Evolutionary conservation across 257 asterid genomes (phyloP).

Genomic region (Solanum clarkiae): DNA sequence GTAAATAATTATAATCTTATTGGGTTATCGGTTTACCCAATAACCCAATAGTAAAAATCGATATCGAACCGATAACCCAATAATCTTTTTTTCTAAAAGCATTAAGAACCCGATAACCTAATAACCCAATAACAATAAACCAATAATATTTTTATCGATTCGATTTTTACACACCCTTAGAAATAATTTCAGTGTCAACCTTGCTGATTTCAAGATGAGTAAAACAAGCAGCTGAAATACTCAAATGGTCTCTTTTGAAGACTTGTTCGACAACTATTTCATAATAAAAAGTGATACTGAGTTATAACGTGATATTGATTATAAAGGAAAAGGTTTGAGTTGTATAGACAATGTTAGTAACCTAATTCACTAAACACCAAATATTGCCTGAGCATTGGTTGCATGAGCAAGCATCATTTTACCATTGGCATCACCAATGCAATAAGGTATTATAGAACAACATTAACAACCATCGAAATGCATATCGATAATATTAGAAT

Average conservation of each 20-base stretch:
- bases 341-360: neutral
- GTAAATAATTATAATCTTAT: too few species aligned
- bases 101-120: too few species aligned
- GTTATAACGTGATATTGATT: neutral
- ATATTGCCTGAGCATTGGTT: constrained; percentile 95
- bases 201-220: constrained; percentile 99
- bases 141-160: too few species aligned
- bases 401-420: constrained; percentile 99
- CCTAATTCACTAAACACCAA: constrained; percentile 17
- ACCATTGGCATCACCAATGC: constrained; percentile 99
- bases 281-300: constrained; percentile 10
- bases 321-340: neutral
- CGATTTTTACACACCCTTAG: too few species aligned
- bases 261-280: constrained; percentile 81
- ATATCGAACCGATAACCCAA: too few species aligned
- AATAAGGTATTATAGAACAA: constrained; percentile 19
- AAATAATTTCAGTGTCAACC: constrained; percentile 32
- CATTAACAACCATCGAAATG: neutral
- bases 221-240: constrained; percentile 97
- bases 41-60: too few species aligned
- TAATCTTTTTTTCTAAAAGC: too few species aligned
- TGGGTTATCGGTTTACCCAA: too few species aligned
- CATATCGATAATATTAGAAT: neutral
- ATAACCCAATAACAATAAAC: too few species aligned
- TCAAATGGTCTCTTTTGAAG: constrained; percentile 73